phyloP scores from a whole-genome alignment of 495 filamentous ascomycete species.

The Penicillium daleae region DNA sequence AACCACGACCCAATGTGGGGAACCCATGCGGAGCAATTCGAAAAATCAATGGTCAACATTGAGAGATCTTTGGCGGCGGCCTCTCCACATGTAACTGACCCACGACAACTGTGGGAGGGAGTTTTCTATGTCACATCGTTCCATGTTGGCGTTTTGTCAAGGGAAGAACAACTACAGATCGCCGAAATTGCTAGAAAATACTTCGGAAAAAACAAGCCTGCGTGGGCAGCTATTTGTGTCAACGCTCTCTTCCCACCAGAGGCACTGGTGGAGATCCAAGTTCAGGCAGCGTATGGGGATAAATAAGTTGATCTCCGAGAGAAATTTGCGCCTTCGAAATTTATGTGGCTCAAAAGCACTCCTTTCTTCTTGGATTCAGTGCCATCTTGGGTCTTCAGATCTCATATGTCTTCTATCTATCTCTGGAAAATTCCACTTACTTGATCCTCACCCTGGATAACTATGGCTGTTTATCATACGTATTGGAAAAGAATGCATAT shows the following conservation, averaged over 20 bases:
- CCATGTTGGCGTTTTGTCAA: background rate
- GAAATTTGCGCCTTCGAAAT: too few species aligned
- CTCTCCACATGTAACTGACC: background rate
- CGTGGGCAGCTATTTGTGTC: background rate
- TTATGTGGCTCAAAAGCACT: too few species aligned
- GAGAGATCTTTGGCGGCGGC: conserved; percentile 7
- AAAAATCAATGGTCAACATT: conserved; percentile 18
- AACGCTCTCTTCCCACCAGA: background rate
- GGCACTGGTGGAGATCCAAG: background rate
- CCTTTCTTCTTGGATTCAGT: too few species aligned
- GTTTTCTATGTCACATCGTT: background rate
- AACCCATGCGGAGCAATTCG: conserved; percentile 17
- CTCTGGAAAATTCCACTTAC: too few species aligned
- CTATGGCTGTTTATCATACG: too few species aligned
- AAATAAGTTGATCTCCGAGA: background rate
- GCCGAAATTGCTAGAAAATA: background rate
- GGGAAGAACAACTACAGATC: background rate
- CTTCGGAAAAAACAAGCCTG: background rate
- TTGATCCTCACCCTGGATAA: too few species aligned
- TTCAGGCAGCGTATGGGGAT: background rate
- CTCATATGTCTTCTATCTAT: too few species aligned
- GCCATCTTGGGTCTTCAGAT: too few species aligned
- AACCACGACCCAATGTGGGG: conserved; percentile 16
- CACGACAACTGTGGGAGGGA: background rate
- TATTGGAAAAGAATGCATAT: too few species aligned